These are phyloP conservation scores for Piromyces finnis DNA, from an alignment of 192 early-diverging fungal genomes.

Conservation along the genomic window DNA sequence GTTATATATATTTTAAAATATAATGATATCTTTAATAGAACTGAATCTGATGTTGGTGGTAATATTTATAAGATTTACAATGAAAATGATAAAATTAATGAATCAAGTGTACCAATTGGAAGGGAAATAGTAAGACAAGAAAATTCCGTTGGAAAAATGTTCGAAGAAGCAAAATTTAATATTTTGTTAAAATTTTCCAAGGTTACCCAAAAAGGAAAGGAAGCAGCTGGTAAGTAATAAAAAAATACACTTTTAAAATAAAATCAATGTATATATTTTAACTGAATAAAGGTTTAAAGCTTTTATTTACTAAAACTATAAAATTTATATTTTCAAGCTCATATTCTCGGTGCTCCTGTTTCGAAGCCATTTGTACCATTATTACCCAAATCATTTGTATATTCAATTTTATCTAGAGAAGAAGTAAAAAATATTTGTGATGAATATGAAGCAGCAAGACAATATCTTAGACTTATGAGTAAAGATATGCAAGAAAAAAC, in stretches of 20 bases:
- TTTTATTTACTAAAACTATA: no score
- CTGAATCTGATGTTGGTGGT: neutral
- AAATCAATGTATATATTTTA: no score
- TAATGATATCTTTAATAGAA: no score
- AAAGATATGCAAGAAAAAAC: neutral
- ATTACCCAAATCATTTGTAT: neutral
- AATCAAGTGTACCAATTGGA: neutral
- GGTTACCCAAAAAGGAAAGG: neutral
- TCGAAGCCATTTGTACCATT: neutral
- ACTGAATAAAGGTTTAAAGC: no score
- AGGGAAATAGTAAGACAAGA: neutral
- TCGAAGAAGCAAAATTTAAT: neutral
- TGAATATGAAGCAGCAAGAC: neutral
- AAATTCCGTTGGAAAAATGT: neutral
- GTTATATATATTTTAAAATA: no score
- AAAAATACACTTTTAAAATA: no score
- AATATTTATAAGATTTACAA: neutral
- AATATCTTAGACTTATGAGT: neutral
- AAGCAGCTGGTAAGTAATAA: neutral
- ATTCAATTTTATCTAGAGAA: neutral
- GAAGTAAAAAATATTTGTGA: neutral
- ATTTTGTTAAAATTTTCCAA: neutral
- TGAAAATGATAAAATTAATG: neutral
- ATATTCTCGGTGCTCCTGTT: neutral
- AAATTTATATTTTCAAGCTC: neutral